These are phyloP conservation scores for Trichocomaceae sp. DNA, from an alignment of 2,329 filamentous ascomycete genomes.

Conservation along the genomic window DNA sequence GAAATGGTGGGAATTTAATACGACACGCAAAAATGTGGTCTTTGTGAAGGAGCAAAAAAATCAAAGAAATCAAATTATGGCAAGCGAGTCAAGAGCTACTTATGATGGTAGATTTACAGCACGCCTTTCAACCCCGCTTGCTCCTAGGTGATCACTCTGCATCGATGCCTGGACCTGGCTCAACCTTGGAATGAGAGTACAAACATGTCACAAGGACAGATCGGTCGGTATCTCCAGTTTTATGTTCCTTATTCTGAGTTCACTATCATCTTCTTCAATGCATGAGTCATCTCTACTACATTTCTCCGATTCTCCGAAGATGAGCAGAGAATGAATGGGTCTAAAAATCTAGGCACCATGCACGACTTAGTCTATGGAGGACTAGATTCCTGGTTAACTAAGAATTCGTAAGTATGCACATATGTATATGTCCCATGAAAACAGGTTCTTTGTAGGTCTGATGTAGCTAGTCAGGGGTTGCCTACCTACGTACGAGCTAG, in stretches of 20 bases:
- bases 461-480: too few relatives aligned
- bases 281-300: neutral
- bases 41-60: neutral
- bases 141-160: too few relatives aligned
- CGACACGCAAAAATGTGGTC: neutral
- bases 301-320: constrained; percentile 9
- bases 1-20: neutral
- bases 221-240: too few relatives aligned
- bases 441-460: too few relatives aligned
- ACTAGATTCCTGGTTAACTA: neutral
- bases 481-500: neutral
- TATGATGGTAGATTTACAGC: neutral
- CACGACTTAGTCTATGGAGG: neutral
- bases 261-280: too few relatives aligned
- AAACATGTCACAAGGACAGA: too few relatives aligned
- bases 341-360: neutral
- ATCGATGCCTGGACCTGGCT: too few relatives aligned
- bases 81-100: neutral
- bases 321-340: neutral
- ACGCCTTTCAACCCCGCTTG: too few relatives aligned
- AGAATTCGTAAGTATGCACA: neutral
- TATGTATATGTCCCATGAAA: neutral
- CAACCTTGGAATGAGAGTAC: too few relatives aligned
- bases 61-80: neutral
- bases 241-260: too few relatives aligned